Conservation (phyloP, 2,329 filamentous ascomycete genomes). For the Akanthomyces dipterigenus region DNA sequence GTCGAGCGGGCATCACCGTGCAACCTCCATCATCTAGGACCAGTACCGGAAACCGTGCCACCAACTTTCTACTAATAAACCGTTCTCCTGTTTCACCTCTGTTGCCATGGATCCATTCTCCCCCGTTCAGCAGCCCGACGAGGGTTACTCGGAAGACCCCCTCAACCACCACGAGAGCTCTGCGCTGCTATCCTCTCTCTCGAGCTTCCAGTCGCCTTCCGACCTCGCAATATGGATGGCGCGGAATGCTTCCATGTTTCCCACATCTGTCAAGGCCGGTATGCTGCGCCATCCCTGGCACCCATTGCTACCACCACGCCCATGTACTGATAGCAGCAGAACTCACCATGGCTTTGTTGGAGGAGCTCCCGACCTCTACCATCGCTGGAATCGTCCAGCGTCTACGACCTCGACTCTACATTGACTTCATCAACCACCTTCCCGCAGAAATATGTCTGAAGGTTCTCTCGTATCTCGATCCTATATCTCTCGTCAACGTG, state of each 20-base stretch:
- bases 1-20: not conserved
- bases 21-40: not conserved
- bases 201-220: conserved; percentile 31
- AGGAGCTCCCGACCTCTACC: conserved; percentile 70
- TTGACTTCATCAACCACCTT: conserved; percentile 81
- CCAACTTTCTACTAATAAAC: not conserved
- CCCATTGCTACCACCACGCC: not conserved
- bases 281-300: conserved; percentile 18
- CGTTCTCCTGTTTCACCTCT: not conserved
- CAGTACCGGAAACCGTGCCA: not conserved
- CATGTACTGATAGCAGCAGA: conserved; percentile 41
- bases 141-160: conserved; percentile 79
- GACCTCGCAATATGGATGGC: conserved; percentile 45
- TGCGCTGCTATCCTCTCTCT: conserved; percentile 26
- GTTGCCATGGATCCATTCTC: conserved; percentile 39
- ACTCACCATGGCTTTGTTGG: conserved; percentile 71
- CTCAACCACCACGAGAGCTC: conserved; percentile 36
- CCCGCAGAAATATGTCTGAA: conserved; percentile 88
- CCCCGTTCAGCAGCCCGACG: conserved; percentile 60
- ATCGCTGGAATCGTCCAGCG: conserved; percentile 75
- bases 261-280: conserved; percentile 44
- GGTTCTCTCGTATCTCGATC: conserved; percentile 80
- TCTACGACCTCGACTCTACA: conserved; percentile 77
- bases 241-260: conserved; percentile 42
- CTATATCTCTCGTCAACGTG: conserved; percentile 70